phyloP scores from a whole-genome alignment of 305 asterid species.

The Fraxinus velutina region DNA sequence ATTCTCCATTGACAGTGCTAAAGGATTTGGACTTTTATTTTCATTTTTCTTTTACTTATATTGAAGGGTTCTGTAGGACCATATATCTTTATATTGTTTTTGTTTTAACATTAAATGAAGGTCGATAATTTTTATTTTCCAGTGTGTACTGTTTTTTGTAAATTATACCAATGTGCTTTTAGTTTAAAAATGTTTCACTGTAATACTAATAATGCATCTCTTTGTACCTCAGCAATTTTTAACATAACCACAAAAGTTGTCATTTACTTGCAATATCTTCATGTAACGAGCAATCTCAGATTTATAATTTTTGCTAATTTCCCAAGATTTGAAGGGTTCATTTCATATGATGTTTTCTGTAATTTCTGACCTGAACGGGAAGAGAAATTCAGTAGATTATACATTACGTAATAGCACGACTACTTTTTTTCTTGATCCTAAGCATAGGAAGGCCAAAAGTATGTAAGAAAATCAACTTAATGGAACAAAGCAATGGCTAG shows the following conservation, averaged over 20 bases:
- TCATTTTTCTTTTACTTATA: not conserved
- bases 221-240: not conserved
- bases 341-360: not conserved
- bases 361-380: not conserved
- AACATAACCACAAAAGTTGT: not conserved
- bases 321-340: not conserved
- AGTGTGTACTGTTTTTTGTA: not conserved
- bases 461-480: not conserved
- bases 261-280: not conserved
- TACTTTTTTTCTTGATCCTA: not conserved
- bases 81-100: not conserved
- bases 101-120: not conserved
- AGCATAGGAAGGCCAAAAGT: not conserved
- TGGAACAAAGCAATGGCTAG: not conserved
- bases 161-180: not conserved
- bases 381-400: not conserved
- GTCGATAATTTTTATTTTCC: not conserved
- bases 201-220: not conserved
- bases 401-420: not conserved
- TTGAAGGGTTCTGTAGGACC: not conserved
- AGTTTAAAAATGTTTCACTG: not conserved
- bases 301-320: not conserved
- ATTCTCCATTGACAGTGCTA: not conserved
- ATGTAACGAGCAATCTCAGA: not conserved
- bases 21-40: not conserved